Percentiles rank a stretch among this genome's conserved stretches.
These are phyloP conservation scores for Metarhizium guizhouense DNA, from an alignment of 2,329 filamentous ascomycete species.

Conservation along the genomic window DNA sequence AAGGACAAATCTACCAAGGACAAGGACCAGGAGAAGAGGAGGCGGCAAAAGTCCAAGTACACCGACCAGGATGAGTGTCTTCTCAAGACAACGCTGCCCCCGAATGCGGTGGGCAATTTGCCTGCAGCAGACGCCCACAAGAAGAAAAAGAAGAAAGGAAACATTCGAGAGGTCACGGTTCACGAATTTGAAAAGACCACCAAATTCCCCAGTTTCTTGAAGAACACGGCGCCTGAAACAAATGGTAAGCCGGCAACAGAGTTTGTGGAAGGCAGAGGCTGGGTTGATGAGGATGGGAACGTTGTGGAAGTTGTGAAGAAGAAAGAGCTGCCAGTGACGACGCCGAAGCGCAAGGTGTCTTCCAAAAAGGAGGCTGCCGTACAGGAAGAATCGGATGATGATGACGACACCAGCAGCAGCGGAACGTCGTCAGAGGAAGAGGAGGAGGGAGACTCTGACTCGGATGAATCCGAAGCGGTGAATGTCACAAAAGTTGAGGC, in stretches of 20 bases:
- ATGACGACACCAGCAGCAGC: constrained; percentile 31
- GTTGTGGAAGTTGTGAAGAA: constrained; percentile 55
- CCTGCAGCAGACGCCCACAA: constrained; percentile 34
- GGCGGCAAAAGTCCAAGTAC: constrained; percentile 64
- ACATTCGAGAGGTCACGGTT: constrained; percentile 51
- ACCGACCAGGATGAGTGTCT: constrained; percentile 73
- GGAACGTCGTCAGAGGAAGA: constrained; percentile 24
- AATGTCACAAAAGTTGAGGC: constrained; percentile 10
- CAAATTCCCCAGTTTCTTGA: constrained; percentile 76
- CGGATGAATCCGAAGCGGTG: constrained; percentile 18
- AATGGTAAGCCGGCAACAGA: constrained; percentile 36
- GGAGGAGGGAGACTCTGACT: constrained; percentile 20
- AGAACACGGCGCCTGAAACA: constrained; percentile 29
- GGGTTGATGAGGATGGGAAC: constrained; percentile 72
- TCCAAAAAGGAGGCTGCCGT: constrained; percentile 11
- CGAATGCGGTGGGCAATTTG: constrained; percentile 33
- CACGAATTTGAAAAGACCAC: constrained; percentile 86
- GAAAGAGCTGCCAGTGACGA: constrained; percentile 17
- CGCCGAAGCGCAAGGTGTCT: constrained; percentile 13
- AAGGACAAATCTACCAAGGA: constrained; percentile 37
- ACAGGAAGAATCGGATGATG: constrained; percentile 15
- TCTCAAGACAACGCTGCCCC: constrained; percentile 69
- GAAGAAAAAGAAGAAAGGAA: constrained; percentile 44
- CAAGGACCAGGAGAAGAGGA: constrained; percentile 43
- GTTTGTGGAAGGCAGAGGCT: constrained; percentile 78